A percentile compares a stretch with the other conserved stretches of the same genome.
Evolutionary conservation across 2,329 filamentous ascomycete species (phyloP).

Genomic region (Aspergillus quadricinctus): DNA sequence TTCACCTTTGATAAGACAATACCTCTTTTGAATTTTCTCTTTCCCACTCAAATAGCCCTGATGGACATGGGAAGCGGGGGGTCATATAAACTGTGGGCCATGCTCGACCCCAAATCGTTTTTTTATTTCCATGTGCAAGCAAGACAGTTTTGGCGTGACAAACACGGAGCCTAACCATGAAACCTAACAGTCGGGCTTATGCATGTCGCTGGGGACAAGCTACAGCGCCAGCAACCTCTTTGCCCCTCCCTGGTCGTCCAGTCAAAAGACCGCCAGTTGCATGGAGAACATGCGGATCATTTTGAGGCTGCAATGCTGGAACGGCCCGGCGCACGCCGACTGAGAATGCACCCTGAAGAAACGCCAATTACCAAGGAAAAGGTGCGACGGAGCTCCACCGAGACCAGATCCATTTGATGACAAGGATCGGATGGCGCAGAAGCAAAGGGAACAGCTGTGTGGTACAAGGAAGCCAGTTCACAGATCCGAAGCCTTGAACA

Average conservation of each 20-base stretch:
- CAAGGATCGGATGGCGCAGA: slow-evolving; percentile 13
- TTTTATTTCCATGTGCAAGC: slow-evolving; percentile 12
- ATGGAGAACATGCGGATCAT: slow-evolving; percentile 39
- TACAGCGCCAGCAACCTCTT: slow-evolving; percentile 27
- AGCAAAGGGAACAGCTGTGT: slow-evolving; percentile 15
- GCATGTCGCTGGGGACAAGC: slow-evolving; percentile 32
- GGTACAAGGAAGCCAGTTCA: slow-evolving; percentile 19
- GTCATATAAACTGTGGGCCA: slow-evolving; percentile 36
- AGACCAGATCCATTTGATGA: slow-evolving; percentile 18
- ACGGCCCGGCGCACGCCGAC: slow-evolving; percentile 44
- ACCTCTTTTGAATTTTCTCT: slow-evolving; percentile 1
- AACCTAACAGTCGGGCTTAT: slow-evolving; percentile 36
- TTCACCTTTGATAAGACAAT: neutral
- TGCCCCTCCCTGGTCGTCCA: slow-evolving; percentile 28
- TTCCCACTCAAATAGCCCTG: slow-evolving; percentile 9
- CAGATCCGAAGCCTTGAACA: slow-evolving; percentile 19
- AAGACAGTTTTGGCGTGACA: slow-evolving; percentile 22
- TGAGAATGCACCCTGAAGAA: slow-evolving; percentile 35
- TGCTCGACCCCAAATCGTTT: slow-evolving; percentile 18
- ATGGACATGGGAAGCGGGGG: slow-evolving; percentile 34
- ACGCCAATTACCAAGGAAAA: slow-evolving; percentile 27
- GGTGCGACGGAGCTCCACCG: slow-evolving; percentile 19
- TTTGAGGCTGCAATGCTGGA: slow-evolving; percentile 43
- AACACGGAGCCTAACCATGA: slow-evolving; percentile 35
- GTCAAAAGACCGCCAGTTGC: slow-evolving; percentile 24